phyloP scores from a whole-genome alignment of 2,329 filamentous ascomycete species.

The Monosporascus sp. region DNA sequence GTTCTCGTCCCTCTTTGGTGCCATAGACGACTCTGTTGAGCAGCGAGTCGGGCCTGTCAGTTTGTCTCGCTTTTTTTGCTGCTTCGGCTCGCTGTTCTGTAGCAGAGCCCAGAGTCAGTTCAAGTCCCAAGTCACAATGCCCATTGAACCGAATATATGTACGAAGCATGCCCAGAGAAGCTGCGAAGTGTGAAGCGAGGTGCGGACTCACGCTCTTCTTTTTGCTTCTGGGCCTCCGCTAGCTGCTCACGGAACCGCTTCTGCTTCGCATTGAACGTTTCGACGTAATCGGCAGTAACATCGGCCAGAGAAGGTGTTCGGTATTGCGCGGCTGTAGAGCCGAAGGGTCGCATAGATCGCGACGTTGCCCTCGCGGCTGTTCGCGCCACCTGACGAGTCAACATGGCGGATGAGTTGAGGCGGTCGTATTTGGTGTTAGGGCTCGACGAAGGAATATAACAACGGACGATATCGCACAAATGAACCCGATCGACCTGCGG shows the following conservation, averaged over 20 bases:
- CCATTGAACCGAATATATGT: constrained; percentile 27
- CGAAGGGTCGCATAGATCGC: constrained; percentile 52
- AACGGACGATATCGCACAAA: too few species aligned
- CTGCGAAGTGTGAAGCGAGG: constrained; percentile 19
- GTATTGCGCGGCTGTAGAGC: constrained; percentile 43
- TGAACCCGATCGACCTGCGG: too few species aligned
- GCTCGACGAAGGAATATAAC: not conserved
- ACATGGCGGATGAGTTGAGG: constrained; percentile 37
- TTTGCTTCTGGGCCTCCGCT: constrained; percentile 70
- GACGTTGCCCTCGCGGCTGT: constrained; percentile 36
- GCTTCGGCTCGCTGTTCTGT: constrained; percentile 56
- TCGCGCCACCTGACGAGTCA: constrained; percentile 47
- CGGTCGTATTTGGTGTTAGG: constrained; percentile 5
- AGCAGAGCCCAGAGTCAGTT: constrained; percentile 57
- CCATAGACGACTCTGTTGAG: constrained; percentile 91
- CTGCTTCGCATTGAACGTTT: constrained; percentile 77
- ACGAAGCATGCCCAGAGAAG: too few species aligned
- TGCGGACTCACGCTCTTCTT: constrained; percentile 72
- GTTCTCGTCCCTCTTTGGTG: constrained; percentile 88
- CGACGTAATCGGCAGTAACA: constrained; percentile 66
- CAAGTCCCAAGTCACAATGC: constrained; percentile 38
- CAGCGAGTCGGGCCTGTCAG: constrained; percentile 63
- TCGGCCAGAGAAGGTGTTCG: constrained; percentile 78
- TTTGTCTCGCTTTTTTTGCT: constrained; percentile 48
- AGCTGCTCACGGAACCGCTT: constrained; percentile 81